Percentiles rank a stretch among this genome's conserved stretches.
phyloP scores from a whole-genome alignment of 2,329 filamentous ascomycete genomes.

The Fusarium robinianum region DNA sequence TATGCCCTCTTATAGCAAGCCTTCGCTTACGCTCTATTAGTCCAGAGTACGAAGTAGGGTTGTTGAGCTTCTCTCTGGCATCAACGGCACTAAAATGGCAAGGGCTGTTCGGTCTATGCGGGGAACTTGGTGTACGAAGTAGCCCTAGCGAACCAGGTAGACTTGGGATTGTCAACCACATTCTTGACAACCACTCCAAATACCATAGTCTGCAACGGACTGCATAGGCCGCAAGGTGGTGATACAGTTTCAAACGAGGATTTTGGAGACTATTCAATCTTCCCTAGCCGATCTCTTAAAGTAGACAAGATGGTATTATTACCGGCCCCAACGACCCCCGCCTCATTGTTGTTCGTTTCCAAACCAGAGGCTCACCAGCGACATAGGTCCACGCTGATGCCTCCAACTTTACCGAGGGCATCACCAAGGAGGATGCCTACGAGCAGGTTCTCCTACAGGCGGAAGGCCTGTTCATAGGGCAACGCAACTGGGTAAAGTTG shows the following conservation, averaged over 20 bases:
- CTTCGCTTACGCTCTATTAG: too few relatives aligned
- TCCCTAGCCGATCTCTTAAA: too few relatives aligned
- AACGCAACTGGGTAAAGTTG: constrained; percentile 83
- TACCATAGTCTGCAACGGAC: too few relatives aligned
- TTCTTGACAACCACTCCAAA: too few relatives aligned
- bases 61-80: constrained; percentile 14
- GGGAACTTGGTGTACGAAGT: constrained; percentile 16
- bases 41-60: background rate
- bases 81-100: constrained; percentile 36
- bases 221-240: too few relatives aligned
- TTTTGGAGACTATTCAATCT: too few relatives aligned
- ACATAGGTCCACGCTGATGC: constrained; percentile 76
- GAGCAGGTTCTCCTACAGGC: constrained; percentile 74
- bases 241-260: background rate
- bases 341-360: background rate
- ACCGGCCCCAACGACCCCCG: background rate
- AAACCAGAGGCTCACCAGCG: constrained; percentile 8
- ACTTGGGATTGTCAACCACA: too few relatives aligned
- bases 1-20: too few relatives aligned
- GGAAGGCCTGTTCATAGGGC: constrained; percentile 69
- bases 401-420: constrained; percentile 68
- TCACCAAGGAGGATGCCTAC: constrained; percentile 75
- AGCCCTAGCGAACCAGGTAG: too few relatives aligned
- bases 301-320: constrained; percentile 22
- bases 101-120: constrained; percentile 24